Conservation (phyloP, 2,329 filamentous ascomycete species). For the Mycosphaerella arachidis region DNA sequence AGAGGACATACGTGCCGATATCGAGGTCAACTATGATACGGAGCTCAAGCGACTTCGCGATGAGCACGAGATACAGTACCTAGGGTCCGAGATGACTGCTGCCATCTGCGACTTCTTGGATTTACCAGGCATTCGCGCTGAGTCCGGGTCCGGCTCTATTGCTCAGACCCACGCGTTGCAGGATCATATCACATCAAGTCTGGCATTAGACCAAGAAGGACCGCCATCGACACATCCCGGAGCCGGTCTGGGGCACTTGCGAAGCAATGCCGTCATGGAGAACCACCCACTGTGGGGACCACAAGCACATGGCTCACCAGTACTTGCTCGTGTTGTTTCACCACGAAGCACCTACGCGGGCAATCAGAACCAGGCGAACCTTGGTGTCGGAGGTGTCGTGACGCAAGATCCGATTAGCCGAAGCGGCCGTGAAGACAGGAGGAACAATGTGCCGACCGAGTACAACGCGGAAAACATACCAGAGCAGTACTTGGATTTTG, state of each 20-base stretch:
- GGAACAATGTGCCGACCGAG: not conserved
- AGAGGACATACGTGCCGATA: constrained; percentile 12
- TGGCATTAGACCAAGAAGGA: constrained; percentile 30
- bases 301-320: constrained; percentile 48
- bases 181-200: constrained; percentile 20
- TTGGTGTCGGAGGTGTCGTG: constrained; percentile 46
- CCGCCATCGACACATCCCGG: constrained; percentile 62
- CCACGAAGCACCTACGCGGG: constrained; percentile 39
- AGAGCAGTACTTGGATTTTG: constrained; percentile 37
- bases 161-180: constrained; percentile 6
- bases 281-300: constrained; percentile 61
- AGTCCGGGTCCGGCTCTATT: not conserved
- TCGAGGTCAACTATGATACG: constrained; percentile 29
- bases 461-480: constrained; percentile 26
- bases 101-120: constrained; percentile 55
- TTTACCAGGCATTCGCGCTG: constrained; percentile 32
- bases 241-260: constrained; percentile 59
- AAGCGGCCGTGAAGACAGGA: not conserved
- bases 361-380: constrained; percentile 30
- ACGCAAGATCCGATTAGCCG: constrained; percentile 28
- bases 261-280: constrained; percentile 50
- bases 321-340: constrained; percentile 55
- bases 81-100: constrained; percentile 49
- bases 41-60: constrained; percentile 39
- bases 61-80: constrained; percentile 43